Conservation (phyloP, 164 flowering plant species). For the Pachysandra terminalis region DNA sequence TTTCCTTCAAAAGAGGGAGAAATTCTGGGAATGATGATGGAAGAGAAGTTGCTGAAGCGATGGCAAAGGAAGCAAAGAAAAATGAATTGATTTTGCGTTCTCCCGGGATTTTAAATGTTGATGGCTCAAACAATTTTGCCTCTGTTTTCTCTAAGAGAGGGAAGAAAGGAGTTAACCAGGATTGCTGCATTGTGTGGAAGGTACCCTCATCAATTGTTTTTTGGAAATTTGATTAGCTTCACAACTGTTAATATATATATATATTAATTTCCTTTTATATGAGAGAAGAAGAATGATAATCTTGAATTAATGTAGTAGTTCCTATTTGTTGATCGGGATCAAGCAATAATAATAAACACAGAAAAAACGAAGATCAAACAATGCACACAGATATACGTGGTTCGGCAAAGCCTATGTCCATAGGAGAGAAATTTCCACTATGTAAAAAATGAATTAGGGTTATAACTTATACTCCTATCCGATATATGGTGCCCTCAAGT, state of each 20-base stretch:
- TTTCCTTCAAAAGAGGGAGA: constrained; percentile 41
- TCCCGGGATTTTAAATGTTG: constrained; percentile 47
- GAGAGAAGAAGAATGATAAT: not conserved
- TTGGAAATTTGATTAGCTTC: not conserved
- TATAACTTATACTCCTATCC: no score
- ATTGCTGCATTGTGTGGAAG: constrained; percentile 91
- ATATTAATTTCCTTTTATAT: not conserved
- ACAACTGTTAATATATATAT: no score
- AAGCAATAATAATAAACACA: no score
- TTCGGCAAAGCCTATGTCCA: no score
- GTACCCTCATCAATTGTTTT: constrained; percentile 28
- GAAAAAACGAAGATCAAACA: no score
- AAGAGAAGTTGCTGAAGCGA: constrained; percentile 51
- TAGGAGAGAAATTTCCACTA: no score
- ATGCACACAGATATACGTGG: no score
- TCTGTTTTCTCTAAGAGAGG: constrained; percentile 69
- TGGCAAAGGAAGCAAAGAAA: constrained; percentile 79
- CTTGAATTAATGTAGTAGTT: not conserved
- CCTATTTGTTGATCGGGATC: no score
- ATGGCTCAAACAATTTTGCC: constrained; percentile 59
- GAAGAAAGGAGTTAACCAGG: constrained; percentile 84
- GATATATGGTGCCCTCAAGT: no score
- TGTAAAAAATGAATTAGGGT: no score
- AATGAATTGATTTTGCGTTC: constrained; percentile 58
- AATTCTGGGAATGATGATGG: constrained; percentile 36